Base-by-base conservation (phyloP, 305 asterid species). In the Solanum hybrid region DNA sequence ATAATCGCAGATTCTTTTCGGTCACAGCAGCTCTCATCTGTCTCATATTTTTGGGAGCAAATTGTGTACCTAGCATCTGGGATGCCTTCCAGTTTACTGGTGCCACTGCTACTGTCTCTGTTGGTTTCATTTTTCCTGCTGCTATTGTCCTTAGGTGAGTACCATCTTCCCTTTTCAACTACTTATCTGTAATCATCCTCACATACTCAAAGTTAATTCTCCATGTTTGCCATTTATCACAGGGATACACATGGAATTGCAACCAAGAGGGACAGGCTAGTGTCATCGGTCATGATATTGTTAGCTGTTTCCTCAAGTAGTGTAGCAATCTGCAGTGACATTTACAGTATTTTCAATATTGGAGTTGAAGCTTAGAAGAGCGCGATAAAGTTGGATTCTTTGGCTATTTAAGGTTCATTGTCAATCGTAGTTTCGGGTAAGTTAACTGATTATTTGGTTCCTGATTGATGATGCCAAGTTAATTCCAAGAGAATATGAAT, bases 21-120 rank as follows among this genome's bases (percentile, higher is more conserved):
- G 91, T 96, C 76, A 94, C 99, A 22, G 91, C 92, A 87, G 93
- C 91, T 89, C 95, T 96, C 29, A 92, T 95, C 92, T 93, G 95
- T 90, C 93, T 96, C 86, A 91, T 96, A 76, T 96, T 95, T 91
- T 12, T 95, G 79, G 99, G 97, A 89, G 99, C 98, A 89, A 96
- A 95, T 92, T 94, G 90, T 26, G 95, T 96, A 34, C 99, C 98
- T 57, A 96, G 96, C 91, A 95, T 95, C 90, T 96, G 99, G 99
- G 98, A 94, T 83, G 99, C 99, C 86, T 96, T 96, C 92, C 99
- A 95, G 90, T 96, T 96, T 91, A 96, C 98, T 29, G 99, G 99
- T 37, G 98, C 99, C 89, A 96, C 99, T 4, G 98, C 99, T 91
- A 94, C 98, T 3, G 98, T 96, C 61, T 69, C 98, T 1, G 98